Base-by-base conservation (phyloP, 768 basidiomycete genomes). In the Chalciporus sphaerocephalus region DNA sequence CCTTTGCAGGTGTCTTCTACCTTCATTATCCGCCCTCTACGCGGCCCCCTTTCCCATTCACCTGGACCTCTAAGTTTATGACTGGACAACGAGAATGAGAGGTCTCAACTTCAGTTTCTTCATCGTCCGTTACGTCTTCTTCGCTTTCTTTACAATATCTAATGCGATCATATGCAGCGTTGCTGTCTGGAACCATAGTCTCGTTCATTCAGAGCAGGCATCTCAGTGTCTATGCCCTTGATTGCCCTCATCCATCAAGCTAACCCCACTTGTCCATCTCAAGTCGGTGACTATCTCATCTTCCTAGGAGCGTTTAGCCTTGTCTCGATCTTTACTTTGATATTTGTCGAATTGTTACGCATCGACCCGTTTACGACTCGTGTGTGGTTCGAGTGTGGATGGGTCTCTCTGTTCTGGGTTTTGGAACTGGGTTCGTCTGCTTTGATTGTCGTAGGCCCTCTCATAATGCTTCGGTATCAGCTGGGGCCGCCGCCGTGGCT, bases 341-440 rank as follows among this genome's bases (percentile, higher is more conserved):
- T 76, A 36, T 82, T 83, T 50, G 60, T 79, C 30, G 85, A 87
- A 61, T 61, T 87, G 27, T 55, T 76, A 18, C 71, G 73, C 16
- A 71, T 66, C 48, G 66, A 75, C 59, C 63, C 76, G 6, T 59
- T 83, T 35, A 72, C 79, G 17, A 74, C 75, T 18, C 74, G 72
- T n/a, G 78, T 87, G 13, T 86, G 83, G 82, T 83, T 87, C 51
- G 87, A 89, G 58, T 76, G 75, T 52, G 38, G 63, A 18, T 88
- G 85, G 85, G 65, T 81, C 27, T 66, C 69, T 1, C 15, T 81
- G 5, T 80, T 82, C 53, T 81, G 78, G 59, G 33, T 75, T 11
- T 62, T 87, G 65, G 68, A 83, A 51, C 67, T 88, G 5, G 74
- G 87, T 89, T 57, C 28, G 75, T 61, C 38, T 38, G 22, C 38